Conservation (phyloP, 1,139 yeast species). For the Pichia sp. region DNA sequence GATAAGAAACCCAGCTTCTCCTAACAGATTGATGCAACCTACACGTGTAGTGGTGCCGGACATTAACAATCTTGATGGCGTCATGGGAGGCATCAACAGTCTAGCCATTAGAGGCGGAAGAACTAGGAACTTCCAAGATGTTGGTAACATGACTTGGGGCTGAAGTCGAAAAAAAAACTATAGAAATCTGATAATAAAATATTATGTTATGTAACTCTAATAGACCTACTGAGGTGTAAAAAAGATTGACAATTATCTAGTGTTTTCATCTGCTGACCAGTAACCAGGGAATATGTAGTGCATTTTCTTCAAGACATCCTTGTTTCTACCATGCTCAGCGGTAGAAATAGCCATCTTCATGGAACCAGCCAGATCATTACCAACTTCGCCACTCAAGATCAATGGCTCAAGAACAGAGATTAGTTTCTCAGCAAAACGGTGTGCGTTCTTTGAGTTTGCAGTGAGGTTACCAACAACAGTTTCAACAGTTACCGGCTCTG, state of each 20-base stretch:
- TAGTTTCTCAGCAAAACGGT: conserved; percentile 61
- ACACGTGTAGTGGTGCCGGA: conserved; percentile 6
- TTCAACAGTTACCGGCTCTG: conserved; percentile 95
- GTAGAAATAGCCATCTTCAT: conserved; percentile 84
- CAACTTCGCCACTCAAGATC: conserved; percentile 53
- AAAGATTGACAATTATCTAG: conserved; percentile 1
- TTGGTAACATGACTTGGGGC: conserved; percentile 5
- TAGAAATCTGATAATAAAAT: too few species aligned
- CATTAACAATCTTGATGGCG: conserved; percentile 6
- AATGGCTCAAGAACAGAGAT: conserved; percentile 61
- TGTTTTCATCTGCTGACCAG: conserved; percentile 44
- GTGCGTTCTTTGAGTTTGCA: conserved; percentile 86
- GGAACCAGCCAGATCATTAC: conserved; percentile 62
- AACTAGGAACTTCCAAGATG: background rate
- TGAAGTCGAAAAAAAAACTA: conserved; percentile 1
- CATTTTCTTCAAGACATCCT: conserved; percentile 69
- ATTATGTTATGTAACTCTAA: too few species aligned
- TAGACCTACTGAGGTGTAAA: background rate
- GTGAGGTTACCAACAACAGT: conserved; percentile 86
- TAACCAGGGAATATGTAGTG: conserved; percentile 90
- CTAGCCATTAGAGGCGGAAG: conserved; percentile 2
- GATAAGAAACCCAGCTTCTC: conserved; percentile 3
- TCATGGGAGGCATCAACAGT: conserved; percentile 10
- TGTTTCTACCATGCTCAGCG: conserved; percentile 64
- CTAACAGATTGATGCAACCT: conserved; percentile 3